These are phyloP conservation scores for Beauveria medogensis DNA, from an alignment of 2,329 filamentous ascomycete genomes.

Conservation along the genomic window DNA sequence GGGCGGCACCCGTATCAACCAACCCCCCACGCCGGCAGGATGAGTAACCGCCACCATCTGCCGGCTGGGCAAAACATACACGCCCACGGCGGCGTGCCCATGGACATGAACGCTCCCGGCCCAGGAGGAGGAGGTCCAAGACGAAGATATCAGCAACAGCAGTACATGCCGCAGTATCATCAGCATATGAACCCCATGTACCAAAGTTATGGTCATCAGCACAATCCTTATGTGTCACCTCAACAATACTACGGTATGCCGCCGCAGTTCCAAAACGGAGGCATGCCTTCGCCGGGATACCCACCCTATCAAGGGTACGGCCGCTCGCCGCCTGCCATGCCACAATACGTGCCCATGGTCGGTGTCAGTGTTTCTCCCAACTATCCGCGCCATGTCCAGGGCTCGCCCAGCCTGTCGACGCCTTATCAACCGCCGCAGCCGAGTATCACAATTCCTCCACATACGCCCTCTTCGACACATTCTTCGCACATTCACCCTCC, in stretches of 20 bases:
- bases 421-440: constrained; percentile 47
- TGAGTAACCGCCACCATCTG: constrained; percentile 71
- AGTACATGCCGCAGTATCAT: constrained; percentile 24
- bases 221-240: constrained; percentile 37
- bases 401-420: constrained; percentile 46
- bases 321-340: constrained; percentile 44
- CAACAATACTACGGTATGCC: constrained; percentile 45
- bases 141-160: constrained; percentile 27
- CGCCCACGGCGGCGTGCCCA: constrained; percentile 28
- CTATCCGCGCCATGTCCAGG: constrained; percentile 42
- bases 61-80: constrained; percentile 63
- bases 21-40: constrained; percentile 60
- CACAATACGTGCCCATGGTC: constrained; percentile 46
- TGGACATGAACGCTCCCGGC: constrained; percentile 24
- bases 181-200: constrained; percentile 42
- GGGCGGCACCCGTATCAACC: constrained; percentile 13
- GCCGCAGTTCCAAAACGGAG: constrained; percentile 49
- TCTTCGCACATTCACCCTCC: constrained; percentile 35
- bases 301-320: constrained; percentile 42
- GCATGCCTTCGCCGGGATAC: constrained; percentile 38
- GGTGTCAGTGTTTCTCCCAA: constrained; percentile 35
- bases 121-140: constrained; percentile 29
- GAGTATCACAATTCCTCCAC: constrained; percentile 34
- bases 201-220: constrained; percentile 40
- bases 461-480: constrained; percentile 46